These are phyloP conservation scores for Termitomyces sp. DNA, from an alignment of 768 basidiomycete species.

Conservation along the genomic window DNA sequence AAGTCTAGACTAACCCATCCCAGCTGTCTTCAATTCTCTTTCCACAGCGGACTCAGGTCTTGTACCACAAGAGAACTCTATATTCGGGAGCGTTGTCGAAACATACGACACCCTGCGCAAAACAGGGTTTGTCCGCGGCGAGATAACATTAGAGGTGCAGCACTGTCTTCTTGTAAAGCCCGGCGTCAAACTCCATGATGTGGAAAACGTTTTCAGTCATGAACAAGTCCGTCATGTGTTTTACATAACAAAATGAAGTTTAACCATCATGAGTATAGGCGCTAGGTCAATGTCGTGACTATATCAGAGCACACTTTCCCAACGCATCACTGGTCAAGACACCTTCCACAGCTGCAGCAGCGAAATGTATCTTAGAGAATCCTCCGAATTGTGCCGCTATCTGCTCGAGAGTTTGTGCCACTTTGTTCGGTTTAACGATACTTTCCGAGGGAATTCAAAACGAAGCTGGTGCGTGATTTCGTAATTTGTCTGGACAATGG, in stretches of 20 bases:
- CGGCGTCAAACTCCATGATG: constrained; percentile 49
- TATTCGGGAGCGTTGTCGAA: constrained; percentile 67
- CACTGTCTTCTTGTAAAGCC: constrained; percentile 64
- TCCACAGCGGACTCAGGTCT: constrained; percentile 43
- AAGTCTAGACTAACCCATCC: background rate
- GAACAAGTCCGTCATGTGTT: constrained; percentile 53
- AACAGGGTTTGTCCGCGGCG: constrained; percentile 51
- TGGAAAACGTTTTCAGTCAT: constrained; percentile 65
- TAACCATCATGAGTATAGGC: constrained; percentile 39
- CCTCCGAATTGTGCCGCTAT: constrained; percentile 60
- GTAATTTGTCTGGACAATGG: background rate
- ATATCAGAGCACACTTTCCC: constrained; percentile 50
- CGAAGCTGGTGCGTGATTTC: constrained; percentile 31
- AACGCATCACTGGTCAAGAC: constrained; percentile 45
- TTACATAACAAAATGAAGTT: background rate
- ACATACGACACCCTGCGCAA: constrained; percentile 62
- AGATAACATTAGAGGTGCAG: constrained; percentile 51
- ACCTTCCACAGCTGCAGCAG: constrained; percentile 73
- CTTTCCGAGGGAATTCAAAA: constrained; percentile 63
- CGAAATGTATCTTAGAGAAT: constrained; percentile 38
- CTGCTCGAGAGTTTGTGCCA: constrained; percentile 60
- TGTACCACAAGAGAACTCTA: constrained; percentile 80
- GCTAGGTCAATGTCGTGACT: constrained; percentile 70
- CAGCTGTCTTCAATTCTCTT: constrained; percentile 58
- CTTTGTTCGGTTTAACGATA: constrained; percentile 58